Base-by-base conservation (phyloP, 2,329 filamentous ascomycete species). In the Aureobasidium sp. region DNA sequence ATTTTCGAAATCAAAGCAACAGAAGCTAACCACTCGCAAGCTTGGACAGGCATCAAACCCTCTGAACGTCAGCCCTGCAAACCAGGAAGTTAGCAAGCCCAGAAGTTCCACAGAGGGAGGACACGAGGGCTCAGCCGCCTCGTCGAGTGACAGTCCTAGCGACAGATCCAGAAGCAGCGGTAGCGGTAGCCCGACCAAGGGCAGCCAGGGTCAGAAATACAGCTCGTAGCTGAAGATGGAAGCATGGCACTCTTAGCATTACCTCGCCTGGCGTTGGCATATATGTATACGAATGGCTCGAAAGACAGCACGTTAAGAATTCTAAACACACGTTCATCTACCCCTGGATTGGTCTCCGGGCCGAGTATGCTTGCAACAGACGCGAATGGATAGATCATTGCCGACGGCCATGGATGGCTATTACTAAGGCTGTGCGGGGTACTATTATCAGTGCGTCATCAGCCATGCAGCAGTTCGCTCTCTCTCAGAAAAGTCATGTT, bases 61-160 rank as follows among this genome's bases (percentile, higher is more conserved):
- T 6, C 68, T 88, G 47, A 79, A 87, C 51, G 81, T 82, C 27
- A 85, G 82, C 66, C 83, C 84, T 0, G 84, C 82, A 22, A 88
- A 88, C 70, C 76, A 73, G 51, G 81, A 84, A 0, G 76, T 86
- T 20, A 84, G 80, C 67, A 70, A 80, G 66, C 77, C 78, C 64
- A 78, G 79, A 45, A 74, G 73, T 25, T 66, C 72, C 34, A 70
- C 69, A 45, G 75, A 82, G 62, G 79, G 76, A 6, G 44, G 73
- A 74, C 51, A 74, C 72, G 67, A 77, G 71, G 65, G 68, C 9
- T 68, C 66, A 72, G 73, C 68, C 67, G 66, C 64, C 12, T 65
- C 72, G 65, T 68, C 67, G 39, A 76, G 70, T 45, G 69, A 64
- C 66, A 75, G 67, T 63, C 73, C 67, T 66, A 82, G 71, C 70